Evolutionary conservation across 139 green algal genomes (phyloP), one percentile per base, ranked within the genome.

Genomic region (Tetradesmus lagerheimii): DNA sequence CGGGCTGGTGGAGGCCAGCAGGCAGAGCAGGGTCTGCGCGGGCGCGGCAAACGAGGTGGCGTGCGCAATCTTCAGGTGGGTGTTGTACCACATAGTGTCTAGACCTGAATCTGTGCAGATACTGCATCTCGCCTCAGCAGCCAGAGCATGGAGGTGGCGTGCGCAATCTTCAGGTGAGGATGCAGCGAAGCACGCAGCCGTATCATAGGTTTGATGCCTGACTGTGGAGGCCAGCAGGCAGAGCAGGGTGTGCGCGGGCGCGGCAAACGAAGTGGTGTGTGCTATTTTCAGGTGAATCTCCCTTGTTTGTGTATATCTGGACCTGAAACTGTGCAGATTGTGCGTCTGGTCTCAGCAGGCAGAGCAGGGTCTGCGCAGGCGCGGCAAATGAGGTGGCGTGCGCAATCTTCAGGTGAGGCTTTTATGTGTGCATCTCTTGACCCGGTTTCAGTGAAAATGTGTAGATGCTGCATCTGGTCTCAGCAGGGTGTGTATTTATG

Each of bases 201-300:
- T n/a, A n/a, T n/a, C n/a, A n/a, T n/a, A n/a, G n/a, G n/a, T n/a
- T n/a, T n/a, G n/a, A n/a, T n/a, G n/a, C n/a, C n/a, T n/a, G n/a
- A n/a, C n/a, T n/a, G 91, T 94, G 29, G 93, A 96, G 89, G 94
- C 94, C 43, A 94, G 89, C 87, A 86, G 93, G n/a, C 93, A 95
- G 90, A 93, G 90, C 78, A 87, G 94, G 2, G 93, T 95, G 85
- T 95, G 92, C 77, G 92, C 83, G 31, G 94, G 93, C 4, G 90
- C 77, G 25, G 84, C 82, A 76, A 95, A 96, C 84, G 57, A 89
- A n/a, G 89, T 95, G 57, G 62, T 83, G 15, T 89, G 80, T 27
- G 81, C 87, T 1, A 88, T 95, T 31, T 96, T 95, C 91, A 91
- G 80, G 86, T 90, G 35, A 64, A 87, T 12, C 2, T 14, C 25